phyloP scores from a whole-genome alignment of 371 early-diverging fungal genomes.

The Syncephalastrum racemosum region DNA sequence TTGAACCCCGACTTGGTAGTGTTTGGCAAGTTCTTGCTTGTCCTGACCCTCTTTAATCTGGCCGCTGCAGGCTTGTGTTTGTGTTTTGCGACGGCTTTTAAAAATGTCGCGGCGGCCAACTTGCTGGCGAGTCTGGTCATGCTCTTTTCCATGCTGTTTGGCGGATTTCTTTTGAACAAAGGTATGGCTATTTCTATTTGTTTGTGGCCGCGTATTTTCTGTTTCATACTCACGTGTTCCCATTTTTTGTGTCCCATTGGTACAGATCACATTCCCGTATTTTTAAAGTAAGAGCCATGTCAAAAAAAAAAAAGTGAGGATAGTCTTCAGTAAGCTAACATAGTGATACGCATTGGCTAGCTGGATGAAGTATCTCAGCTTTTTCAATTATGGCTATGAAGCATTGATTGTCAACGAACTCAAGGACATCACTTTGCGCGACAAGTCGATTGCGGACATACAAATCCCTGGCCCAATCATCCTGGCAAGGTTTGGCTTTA shows the following conservation, averaged over 20 bases:
- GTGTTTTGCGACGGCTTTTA: slow-evolving; percentile 72
- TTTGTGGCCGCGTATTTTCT: slow-evolving; percentile 8
- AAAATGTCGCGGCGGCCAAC: slow-evolving; percentile 74
- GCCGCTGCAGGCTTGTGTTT: slow-evolving; percentile 78
- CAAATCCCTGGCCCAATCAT: slow-evolving; percentile 51
- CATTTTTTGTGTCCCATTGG: not conserved
- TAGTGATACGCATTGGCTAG: slow-evolving; percentile 12
- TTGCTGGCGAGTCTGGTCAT: slow-evolving; percentile 76
- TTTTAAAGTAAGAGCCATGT: slow-evolving; percentile 35
- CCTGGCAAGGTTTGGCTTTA: slow-evolving; percentile 46
- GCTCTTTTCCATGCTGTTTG: slow-evolving; percentile 88
- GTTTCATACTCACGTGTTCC: not conserved
- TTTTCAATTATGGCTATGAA: slow-evolving; percentile 89
- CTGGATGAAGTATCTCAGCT: slow-evolving; percentile 78
- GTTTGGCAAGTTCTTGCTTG: slow-evolving; percentile 80
- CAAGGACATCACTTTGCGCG: slow-evolving; percentile 45
- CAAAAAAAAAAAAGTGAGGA: not conserved
- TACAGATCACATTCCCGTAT: slow-evolving; percentile 41
- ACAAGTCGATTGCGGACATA: slow-evolving; percentile 50
- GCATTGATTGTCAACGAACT: slow-evolving; percentile 79
- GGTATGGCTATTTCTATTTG: slow-evolving; percentile 31
- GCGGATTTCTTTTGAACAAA: slow-evolving; percentile 85
- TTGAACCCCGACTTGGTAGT: slow-evolving; percentile 52
- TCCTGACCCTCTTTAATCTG: slow-evolving; percentile 80
- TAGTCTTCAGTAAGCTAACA: too few relatives aligned